These are phyloP conservation scores for Debaryomyces castellii DNA, from an alignment of 805 yeast species.

Conservation along the genomic window DNA sequence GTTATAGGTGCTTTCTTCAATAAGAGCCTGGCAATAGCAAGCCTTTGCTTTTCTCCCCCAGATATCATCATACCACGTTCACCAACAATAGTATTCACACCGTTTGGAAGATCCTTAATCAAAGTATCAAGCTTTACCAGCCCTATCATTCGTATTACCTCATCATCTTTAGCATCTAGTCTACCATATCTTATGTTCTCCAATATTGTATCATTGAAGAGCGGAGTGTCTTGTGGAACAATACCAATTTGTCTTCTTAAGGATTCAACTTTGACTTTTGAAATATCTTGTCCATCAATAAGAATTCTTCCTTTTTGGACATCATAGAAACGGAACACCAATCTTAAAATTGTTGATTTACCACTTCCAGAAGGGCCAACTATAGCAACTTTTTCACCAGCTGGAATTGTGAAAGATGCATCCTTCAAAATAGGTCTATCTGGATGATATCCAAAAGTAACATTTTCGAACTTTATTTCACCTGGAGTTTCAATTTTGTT, in stretches of 20 bases:
- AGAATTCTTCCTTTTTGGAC: constrained; percentile 72
- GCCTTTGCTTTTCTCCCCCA: constrained; percentile 97
- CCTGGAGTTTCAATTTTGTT: constrained; percentile 48
- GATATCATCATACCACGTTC: constrained; percentile 99
- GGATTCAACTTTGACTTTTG: constrained; percentile 70
- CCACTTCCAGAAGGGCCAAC: constrained; percentile 98
- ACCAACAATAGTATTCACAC: constrained; percentile 84
- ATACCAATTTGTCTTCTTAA: constrained; percentile 78
- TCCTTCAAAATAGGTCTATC: constrained; percentile 82
- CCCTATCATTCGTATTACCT: constrained; percentile 61
- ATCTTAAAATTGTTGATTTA: constrained; percentile 81
- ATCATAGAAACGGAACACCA: constrained; percentile 89
- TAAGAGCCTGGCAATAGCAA: constrained; percentile 90
- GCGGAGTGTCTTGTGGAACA: constrained; percentile 97
- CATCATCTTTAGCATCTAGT: constrained; percentile 67
- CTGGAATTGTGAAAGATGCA: constrained; percentile 82
- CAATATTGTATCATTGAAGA: constrained; percentile 85
- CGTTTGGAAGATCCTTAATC: constrained; percentile 75
- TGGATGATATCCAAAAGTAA: constrained; percentile 87
- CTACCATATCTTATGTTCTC: constrained; percentile 89
- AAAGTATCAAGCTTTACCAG: constrained; percentile 69
- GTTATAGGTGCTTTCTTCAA: constrained; percentile 85
- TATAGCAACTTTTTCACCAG: constrained; percentile 87
- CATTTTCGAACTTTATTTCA: constrained; percentile 85
- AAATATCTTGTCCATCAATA: constrained; percentile 87